Evolutionary conservation across 2,329 filamentous ascomycete genomes (phyloP).

Genomic region (Gyromitra esculenta): DNA sequence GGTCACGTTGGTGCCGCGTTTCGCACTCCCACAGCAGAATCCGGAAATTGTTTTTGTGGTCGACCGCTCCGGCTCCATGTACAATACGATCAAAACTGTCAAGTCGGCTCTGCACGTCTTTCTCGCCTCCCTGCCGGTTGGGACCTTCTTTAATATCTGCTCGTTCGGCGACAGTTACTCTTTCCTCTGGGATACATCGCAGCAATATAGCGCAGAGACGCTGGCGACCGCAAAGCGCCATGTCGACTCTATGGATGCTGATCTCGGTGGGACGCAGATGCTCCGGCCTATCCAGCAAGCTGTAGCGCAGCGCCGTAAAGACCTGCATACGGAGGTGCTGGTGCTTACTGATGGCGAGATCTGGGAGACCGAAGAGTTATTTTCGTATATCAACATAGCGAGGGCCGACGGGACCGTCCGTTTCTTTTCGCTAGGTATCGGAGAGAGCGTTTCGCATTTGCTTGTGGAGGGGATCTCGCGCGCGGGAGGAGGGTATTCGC

Average conservation of each 20-base stretch:
- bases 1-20: constrained; percentile 75
- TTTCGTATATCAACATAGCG: constrained; percentile 61
- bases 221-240: constrained; percentile 63
- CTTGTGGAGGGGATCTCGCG: constrained; percentile 68
- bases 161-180: constrained; percentile 68
- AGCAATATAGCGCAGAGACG: constrained; percentile 63
- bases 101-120: constrained; percentile 59
- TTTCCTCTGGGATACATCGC: constrained; percentile 65
- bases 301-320: constrained; percentile 62
- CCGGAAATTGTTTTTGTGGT: constrained; percentile 77
- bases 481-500: constrained; percentile 69
- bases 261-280: constrained; percentile 69
- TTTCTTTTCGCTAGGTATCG: constrained; percentile 69
- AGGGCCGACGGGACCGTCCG: constrained; percentile 62
- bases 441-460: constrained; percentile 64
- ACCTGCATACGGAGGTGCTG: constrained; percentile 67
- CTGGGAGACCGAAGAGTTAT: constrained; percentile 63
- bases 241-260: constrained; percentile 60
- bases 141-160: constrained; percentile 75
- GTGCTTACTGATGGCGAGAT: constrained; percentile 69
- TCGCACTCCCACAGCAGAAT: constrained; percentile 65
- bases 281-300: constrained; percentile 62
- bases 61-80: constrained; percentile 76
- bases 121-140: constrained; percentile 57
- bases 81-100: constrained; percentile 66